phyloP scores from a whole-genome alignment of 805 yeast species.

The Candida nanaspora region DNA sequence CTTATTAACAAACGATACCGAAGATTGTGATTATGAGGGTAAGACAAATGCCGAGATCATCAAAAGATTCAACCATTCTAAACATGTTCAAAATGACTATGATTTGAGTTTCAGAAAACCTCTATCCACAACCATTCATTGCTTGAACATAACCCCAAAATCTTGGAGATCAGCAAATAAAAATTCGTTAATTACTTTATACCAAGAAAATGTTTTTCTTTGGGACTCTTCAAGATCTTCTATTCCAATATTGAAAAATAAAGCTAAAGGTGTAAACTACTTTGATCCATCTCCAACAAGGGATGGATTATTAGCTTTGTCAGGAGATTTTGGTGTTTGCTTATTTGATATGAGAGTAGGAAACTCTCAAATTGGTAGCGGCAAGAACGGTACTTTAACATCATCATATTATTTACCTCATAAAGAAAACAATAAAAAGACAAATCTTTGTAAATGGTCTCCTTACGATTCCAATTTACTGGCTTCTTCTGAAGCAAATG shows the following conservation, averaged over 20 bases:
- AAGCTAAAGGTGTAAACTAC: conserved; percentile 40
- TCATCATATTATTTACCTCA: conserved; percentile 40
- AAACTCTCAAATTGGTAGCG: conserved; percentile 9
- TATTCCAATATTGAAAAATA: conserved; percentile 49
- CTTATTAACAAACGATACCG: conserved; percentile 20
- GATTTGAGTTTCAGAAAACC: background rate
- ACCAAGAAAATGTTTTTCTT: conserved; percentile 62
- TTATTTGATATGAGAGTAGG: conserved; percentile 60
- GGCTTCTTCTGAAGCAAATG: conserved; percentile 54
- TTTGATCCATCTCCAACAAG: conserved; percentile 43
- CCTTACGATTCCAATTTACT: conserved; percentile 50
- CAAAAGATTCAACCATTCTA: conserved; percentile 72
- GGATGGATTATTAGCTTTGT: conserved; percentile 51
- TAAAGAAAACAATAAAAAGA: conserved; percentile 14
- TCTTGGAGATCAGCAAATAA: conserved; percentile 35
- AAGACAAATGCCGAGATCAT: conserved; percentile 61
- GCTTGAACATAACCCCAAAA: conserved; percentile 29
- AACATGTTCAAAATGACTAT: conserved; percentile 37
- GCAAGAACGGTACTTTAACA: conserved; percentile 5
- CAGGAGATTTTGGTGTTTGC: conserved; percentile 70
- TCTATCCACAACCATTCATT: conserved; percentile 19
- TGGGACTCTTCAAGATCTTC: conserved; percentile 68
- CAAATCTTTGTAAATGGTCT: conserved; percentile 56
- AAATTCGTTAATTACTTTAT: conserved; percentile 51
- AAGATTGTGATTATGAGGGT: conserved; percentile 14